A percentile compares a stretch with the other conserved stretches of the same genome.
phyloP scores from a whole-genome alignment of 176 grass and related monocot genomes.

The Oryza nivara region DNA sequence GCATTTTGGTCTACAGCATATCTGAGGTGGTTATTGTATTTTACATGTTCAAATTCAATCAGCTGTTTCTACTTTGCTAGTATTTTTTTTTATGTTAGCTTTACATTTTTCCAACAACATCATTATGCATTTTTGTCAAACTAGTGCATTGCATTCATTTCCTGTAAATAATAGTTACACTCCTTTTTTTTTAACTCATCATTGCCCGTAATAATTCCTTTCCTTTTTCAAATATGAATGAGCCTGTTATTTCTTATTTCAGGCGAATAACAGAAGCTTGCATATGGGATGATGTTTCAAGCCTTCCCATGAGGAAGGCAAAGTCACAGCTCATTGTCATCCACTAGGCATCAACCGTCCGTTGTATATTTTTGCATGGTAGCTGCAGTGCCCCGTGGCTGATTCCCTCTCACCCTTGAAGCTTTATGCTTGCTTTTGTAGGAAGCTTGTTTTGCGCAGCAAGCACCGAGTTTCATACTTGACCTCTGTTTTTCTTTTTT shows the following conservation, averaged over 20 bases:
- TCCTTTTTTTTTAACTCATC: not conserved
- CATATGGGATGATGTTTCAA: not conserved
- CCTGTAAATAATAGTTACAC: not conserved
- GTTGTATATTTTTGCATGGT: constrained; percentile 37
- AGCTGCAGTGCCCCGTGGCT: not conserved
- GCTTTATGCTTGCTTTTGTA: constrained; percentile 9
- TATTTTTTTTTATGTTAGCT: not conserved
- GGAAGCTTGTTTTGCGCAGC: constrained; percentile 16
- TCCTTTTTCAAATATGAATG: not conserved
- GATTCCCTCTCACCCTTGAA: constrained; percentile 30
- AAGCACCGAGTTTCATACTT: constrained; percentile 3
- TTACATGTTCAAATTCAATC: not conserved
- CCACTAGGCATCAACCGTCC: not conserved
- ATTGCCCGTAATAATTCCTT: not conserved
- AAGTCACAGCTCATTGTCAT: constrained; percentile 22
- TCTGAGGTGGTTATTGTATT: not conserved
- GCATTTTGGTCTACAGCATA: constrained; percentile 3
- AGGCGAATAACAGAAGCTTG: constrained; percentile 40
- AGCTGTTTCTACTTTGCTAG: not conserved
- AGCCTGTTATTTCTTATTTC: constrained; percentile 34
- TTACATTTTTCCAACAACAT: constrained; percentile 5
- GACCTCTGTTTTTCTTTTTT: constrained; percentile 15
- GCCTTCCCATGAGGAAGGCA: constrained; percentile 5
- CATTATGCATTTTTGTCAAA: not conserved
- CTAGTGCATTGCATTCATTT: not conserved